phyloP scores from a whole-genome alignment of 2,329 filamentous ascomycete species.

The Rutstroemia sp. region DNA sequence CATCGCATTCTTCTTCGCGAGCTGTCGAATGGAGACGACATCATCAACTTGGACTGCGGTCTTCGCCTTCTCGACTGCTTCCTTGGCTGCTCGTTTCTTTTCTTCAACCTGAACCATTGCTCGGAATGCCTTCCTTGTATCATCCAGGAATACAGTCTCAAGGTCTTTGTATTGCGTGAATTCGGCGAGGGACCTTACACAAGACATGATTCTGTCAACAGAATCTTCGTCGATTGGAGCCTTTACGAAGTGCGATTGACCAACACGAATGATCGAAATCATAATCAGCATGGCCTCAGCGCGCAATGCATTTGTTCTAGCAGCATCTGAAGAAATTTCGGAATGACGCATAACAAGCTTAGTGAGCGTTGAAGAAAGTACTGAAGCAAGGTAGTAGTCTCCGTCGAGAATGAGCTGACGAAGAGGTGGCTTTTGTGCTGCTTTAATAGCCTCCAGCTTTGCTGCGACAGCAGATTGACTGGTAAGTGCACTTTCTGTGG shows the following conservation, averaged over 20 bases:
- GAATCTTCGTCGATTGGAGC: conserved; percentile 96
- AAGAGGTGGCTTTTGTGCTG: conserved; percentile 90
- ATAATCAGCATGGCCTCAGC: conserved; percentile 99
- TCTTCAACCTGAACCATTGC: conserved; percentile 97
- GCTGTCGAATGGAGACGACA: conserved; percentile 83
- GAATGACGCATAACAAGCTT: conserved; percentile 97
- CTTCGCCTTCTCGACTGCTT: conserved; percentile 87
- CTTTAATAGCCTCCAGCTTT: conserved; percentile 91
- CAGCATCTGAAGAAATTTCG: conserved; percentile 78
- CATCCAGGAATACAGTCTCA: conserved; percentile 86
- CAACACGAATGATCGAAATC: conserved; percentile 97
- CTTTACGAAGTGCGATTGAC: conserved; percentile 98
- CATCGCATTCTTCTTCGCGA: conserved; percentile 80
- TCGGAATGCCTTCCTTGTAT: conserved; percentile 91
- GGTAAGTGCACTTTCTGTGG: conserved; percentile 91
- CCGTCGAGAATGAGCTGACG: conserved; percentile 93
- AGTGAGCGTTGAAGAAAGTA: conserved; percentile 90
- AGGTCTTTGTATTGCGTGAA: conserved; percentile 85
- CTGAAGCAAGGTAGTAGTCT: conserved; percentile 92
- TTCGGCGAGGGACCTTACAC: conserved; percentile 84
- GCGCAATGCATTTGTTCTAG: conserved; percentile 85
- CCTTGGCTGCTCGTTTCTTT: conserved; percentile 94
- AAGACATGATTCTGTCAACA: conserved; percentile 97
- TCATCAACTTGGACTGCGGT: conserved; percentile 93
- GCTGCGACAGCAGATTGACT: conserved; percentile 86